phyloP scores from a whole-genome alignment of 257 asterid species.

The Nicotiana tabacum region DNA sequence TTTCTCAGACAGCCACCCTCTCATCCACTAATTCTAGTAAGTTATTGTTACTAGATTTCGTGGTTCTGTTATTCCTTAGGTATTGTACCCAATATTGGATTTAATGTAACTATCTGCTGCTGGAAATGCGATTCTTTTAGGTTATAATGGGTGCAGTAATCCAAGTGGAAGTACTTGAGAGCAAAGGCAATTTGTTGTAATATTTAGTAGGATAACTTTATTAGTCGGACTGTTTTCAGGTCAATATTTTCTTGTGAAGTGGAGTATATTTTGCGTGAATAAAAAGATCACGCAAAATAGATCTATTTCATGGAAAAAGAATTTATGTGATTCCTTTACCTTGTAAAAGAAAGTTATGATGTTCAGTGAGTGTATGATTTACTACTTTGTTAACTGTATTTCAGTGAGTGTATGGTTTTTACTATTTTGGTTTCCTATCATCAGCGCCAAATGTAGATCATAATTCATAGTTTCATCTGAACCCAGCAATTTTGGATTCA shows the following conservation, averaged over 20 bases:
- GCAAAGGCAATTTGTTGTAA: not conserved
- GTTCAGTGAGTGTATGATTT: not conserved
- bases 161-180: slow-evolving; percentile 34
- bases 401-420: no score
- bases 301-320: not conserved
- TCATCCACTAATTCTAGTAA: slow-evolving; percentile 52
- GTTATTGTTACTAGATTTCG: not conserved
- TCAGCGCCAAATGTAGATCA: no score
- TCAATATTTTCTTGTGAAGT: not conserved
- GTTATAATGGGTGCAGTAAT: slow-evolving; percentile 44
- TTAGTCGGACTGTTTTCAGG: not conserved
- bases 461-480: no score
- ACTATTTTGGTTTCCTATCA: no score
- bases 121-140: slow-evolving; percentile 17
- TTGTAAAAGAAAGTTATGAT: not conserved
- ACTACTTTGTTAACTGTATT: not conserved
- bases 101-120: not conserved
- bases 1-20: slow-evolving; percentile 45
- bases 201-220: not conserved
- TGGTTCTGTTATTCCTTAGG: not conserved
- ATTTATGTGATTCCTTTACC: not conserved
- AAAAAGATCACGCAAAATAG: not conserved
- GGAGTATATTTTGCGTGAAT: slow-evolving; percentile 14
- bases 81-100: not conserved
- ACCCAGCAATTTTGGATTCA: no score